Base-by-base conservation (phyloP, 805 yeast genomes). In the Candida namnaoensis region DNA sequence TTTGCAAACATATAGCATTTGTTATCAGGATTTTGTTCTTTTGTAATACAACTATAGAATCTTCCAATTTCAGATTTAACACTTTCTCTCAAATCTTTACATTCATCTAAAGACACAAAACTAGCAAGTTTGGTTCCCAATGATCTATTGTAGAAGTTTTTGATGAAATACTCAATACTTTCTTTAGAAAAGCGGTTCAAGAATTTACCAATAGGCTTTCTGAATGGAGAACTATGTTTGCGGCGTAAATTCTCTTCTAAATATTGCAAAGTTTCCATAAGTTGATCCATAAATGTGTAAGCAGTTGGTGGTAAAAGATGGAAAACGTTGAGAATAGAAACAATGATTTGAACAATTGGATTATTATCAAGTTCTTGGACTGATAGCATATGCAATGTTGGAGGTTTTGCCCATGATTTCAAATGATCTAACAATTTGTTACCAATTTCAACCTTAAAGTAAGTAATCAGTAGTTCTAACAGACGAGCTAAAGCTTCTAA, bases 371-470 rank as follows among this genome's bases (percentile, higher is more conserved):
- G 72, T 44, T 85, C 95, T 49, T 82, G 87, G 5, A 82, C 80
- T 1, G 96, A 81, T 36, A 86, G 74, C 47, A 80, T 77, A 42
- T 88, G 79, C 34, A 95, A 61, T 1, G 85, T 76, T 27, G 76
- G 75, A 3, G 93, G 87, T 52, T 86, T 90, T 0, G 97, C 95
- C 95, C 96, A 90, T 0, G 97, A 96, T 75, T 82, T 83, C 48
- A 93, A 68, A 61, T 93, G 99, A 56, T 93, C 98, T 30, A 95
- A 71, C 40, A 93, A 65, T 53, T 93, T 93, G 39, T 88, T 75
- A 30, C 99, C 99, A 49, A 93, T 91, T 59, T 93, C 99, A 15
- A 95, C 97, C 58, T 95, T 84, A 70, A 93, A 93, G 54, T 93
- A 91, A 4, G 95, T 87, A 32, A 91, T 88, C 49, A 93, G 67